phyloP scores from a whole-genome alignment of 192 early-diverging fungal genomes.

The Rhizophagus prolifer region DNA sequence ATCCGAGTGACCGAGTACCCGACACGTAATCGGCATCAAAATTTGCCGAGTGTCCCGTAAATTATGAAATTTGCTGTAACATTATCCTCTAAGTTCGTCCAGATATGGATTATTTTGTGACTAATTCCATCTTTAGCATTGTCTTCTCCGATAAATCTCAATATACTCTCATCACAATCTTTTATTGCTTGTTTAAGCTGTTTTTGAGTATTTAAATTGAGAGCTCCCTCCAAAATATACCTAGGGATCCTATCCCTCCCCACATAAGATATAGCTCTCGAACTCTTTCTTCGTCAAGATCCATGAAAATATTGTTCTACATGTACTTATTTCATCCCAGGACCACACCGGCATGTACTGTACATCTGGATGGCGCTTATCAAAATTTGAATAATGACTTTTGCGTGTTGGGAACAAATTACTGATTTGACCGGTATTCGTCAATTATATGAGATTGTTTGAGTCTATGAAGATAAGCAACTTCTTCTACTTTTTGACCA shows the following conservation, averaged over 20 bases:
- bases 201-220: neutral
- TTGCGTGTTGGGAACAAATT: neutral
- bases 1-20: no score
- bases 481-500: neutral
- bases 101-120: neutral
- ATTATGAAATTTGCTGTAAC: no score
- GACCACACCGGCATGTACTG: slow-evolving; percentile 7
- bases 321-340: neutral
- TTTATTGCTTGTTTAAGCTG: neutral
- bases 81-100: no score
- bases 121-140: neutral
- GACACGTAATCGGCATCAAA: no score
- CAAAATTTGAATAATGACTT: neutral
- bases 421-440: neutral
- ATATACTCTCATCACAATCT: neutral
- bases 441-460: neutral
- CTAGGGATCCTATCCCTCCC: slow-evolving; percentile 18
- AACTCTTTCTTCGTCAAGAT: neutral
- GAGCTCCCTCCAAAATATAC: neutral
- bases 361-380: neutral
- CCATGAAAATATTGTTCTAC: neutral
- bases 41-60: no score
- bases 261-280: neutral
- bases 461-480: no score
- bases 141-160: neutral